phyloP scores from a whole-genome alignment of 2,329 filamentous ascomycete species.

The Aotearoamyces nothofagi region DNA sequence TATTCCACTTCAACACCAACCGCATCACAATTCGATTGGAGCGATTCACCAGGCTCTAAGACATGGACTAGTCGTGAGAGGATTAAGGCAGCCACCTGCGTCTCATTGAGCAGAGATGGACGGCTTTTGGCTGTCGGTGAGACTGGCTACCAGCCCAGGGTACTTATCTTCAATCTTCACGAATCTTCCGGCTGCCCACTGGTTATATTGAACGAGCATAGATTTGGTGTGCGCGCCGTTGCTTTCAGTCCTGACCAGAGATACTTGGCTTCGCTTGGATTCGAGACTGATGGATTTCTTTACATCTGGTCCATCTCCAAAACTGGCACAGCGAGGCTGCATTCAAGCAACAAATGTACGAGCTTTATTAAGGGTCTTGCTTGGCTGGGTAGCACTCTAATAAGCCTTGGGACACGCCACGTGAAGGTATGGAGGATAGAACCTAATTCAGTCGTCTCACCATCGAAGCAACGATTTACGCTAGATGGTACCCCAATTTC shows the following conservation, averaged over 20 bases:
- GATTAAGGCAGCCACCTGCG: slow-evolving; percentile 85
- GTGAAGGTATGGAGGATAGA: slow-evolving; percentile 88
- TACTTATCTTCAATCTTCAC: slow-evolving; percentile 76
- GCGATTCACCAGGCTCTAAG: slow-evolving; percentile 52
- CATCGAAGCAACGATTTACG: slow-evolving; percentile 43
- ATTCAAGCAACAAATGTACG: slow-evolving; percentile 87
- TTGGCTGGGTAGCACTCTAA: slow-evolving; percentile 54
- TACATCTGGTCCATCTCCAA: slow-evolving; percentile 80
- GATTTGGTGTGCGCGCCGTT: slow-evolving; percentile 74
- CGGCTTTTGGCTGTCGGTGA: slow-evolving; percentile 80
- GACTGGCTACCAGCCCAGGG: slow-evolving; percentile 83
- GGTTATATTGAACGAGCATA: slow-evolving; percentile 77
- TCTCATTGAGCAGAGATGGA: slow-evolving; percentile 77
- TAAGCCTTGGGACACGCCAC: slow-evolving; percentile 64
- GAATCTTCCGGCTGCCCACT: slow-evolving; percentile 74
- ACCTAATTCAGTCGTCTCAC: slow-evolving; percentile 42
- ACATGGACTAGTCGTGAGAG: slow-evolving; percentile 82
- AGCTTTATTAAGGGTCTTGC: slow-evolving; percentile 73
- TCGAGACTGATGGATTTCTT: slow-evolving; percentile 83
- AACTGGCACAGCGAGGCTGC: slow-evolving; percentile 62
- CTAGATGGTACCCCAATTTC: slow-evolving; percentile 24
- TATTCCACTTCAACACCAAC: slow-evolving; percentile 19
- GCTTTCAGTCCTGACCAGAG: slow-evolving; percentile 80
- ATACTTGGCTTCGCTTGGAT: slow-evolving; percentile 77
- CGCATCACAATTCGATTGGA: slow-evolving; percentile 29